Base-by-base conservation (phyloP, 1,284 basidiomycete species). In the Ustilago loliicola region DNA sequence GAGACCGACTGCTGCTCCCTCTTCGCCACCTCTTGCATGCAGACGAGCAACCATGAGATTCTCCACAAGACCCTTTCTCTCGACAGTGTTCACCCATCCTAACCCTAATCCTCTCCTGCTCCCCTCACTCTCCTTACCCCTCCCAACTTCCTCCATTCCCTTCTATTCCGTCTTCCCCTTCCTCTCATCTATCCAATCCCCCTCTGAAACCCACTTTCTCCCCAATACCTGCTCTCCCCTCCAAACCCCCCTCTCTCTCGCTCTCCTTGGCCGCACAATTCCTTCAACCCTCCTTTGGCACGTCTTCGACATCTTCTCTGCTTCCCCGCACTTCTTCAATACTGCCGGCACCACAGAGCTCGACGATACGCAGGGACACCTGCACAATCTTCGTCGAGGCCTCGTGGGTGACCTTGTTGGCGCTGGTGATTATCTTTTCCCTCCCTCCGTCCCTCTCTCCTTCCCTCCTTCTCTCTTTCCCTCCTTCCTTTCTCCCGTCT, bases 351-450 rank as follows among this genome's bases (percentile, higher is more conserved):
- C 59, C 56, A 57, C 40, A 72, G 70, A 67, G 34, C 55, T 55
- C 40, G 57, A 50, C 48, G 58, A 30, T 25, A 32, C 61, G 63
- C 65, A 57, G 2, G n/a, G 51, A 13, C 56, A 30, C 27, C 52
- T 72, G 70, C 70, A 57, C 56, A 30, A 62, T 40, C 50, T 60
- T 40, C 68, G 61, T 68, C 73, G 73, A 29, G 73, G 73, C 45
- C 51, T 76, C 25, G 61, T 76, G 27, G 73, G 73, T 50, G 73
- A 76, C 25, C n/a, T 76, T 55, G 30, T 76, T 54, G 73, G 72
- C 52, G 72, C 72, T 71, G 72, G 73, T 76, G 65, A 76, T 60
- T 76, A 76, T 76, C 67, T 51, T 59, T 58, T n/a, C 36, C 61
- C 50, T 29, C 13, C 36, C 54, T 29, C 19, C 38, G 27, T 27